Conservation (phyloP, 2,329 filamentous ascomycete species). For the Pseudogymnoascus sp. region DNA sequence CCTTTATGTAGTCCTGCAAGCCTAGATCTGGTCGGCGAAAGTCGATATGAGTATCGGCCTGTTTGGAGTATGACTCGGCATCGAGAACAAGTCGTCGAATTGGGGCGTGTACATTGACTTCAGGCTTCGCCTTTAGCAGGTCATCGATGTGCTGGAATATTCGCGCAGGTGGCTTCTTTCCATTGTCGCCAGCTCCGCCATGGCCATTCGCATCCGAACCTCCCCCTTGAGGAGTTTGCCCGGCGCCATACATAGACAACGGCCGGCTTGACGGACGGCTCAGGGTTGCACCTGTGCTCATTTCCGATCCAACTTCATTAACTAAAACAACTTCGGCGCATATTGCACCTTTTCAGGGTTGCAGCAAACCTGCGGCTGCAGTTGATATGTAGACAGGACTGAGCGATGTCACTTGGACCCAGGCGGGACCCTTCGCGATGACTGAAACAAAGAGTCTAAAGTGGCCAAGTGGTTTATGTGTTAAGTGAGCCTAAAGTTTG, state of each 20-base stretch:
- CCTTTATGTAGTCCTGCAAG: constrained; percentile 75
- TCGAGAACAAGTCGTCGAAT: constrained; percentile 45
- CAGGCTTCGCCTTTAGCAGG: constrained; percentile 31
- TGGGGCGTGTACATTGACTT: constrained; percentile 32
- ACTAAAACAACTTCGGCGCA: neutral
- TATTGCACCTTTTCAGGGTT: constrained; percentile 4
- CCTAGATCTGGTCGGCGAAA: constrained; percentile 65
- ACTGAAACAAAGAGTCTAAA: neutral
- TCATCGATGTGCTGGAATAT: constrained; percentile 36
- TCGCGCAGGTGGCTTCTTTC: constrained; percentile 18
- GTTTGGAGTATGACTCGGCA: constrained; percentile 45
- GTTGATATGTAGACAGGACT: neutral
- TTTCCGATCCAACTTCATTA: constrained; percentile 1
- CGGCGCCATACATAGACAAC: constrained; percentile 9
- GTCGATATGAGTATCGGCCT: constrained; percentile 53
- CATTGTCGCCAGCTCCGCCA: constrained; percentile 8
- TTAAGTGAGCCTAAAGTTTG: neutral
- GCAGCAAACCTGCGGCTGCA: neutral
- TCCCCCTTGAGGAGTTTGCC: neutral
- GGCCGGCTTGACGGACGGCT: neutral
- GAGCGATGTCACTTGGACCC: constrained; percentile 2
- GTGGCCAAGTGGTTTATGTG: neutral
- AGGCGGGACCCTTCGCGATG: neutral
- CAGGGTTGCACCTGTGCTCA: constrained; percentile 6
- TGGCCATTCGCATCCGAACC: neutral